Percentiles rank a stretch among this genome's conserved stretches.
These are phyloP conservation scores for Metarhizium humberi DNA, from an alignment of 2,329 filamentous ascomycete species.

Conservation along the genomic window DNA sequence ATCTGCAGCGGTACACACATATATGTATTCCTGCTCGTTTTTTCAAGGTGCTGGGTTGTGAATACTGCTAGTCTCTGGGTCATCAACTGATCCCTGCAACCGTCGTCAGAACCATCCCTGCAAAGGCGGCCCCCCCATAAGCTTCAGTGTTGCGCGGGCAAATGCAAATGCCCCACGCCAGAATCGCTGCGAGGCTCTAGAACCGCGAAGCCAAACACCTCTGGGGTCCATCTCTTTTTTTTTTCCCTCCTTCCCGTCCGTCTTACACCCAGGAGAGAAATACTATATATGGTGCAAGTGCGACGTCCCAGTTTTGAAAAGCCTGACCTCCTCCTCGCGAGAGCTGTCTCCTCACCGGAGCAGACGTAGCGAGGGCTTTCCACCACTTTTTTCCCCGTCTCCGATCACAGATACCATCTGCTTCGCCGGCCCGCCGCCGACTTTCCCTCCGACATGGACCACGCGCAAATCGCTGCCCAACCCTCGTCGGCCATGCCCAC, in stretches of 20 bases:
- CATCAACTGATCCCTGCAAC: not conserved
- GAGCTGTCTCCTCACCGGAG: slow-evolving; percentile 1
- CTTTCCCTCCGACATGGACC: slow-evolving; percentile 17
- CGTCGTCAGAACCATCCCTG: not conserved
- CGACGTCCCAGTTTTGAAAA: not conserved
- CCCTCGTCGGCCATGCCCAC: slow-evolving; percentile 12
- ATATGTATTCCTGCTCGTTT: no score
- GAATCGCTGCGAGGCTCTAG: not conserved
- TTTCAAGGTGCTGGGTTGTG: no score
- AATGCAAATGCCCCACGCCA: slow-evolving; percentile 7
- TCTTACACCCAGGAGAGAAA: not conserved
- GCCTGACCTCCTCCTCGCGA: not conserved
- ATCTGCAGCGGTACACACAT: no score
- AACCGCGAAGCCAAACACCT: not conserved
- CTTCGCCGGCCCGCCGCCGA: not conserved
- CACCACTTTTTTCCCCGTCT: not conserved
- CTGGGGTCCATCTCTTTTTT: not conserved
- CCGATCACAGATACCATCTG: not conserved
- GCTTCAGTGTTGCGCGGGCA: not conserved
- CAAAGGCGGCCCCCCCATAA: not conserved
- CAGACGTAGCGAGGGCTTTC: slow-evolving; percentile 1
- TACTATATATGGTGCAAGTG: not conserved
- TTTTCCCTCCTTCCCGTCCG: no score
- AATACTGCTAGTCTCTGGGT: not conserved
- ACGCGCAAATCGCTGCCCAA: slow-evolving; percentile 20